phyloP scores from a whole-genome alignment of 2,329 filamentous ascomycete species.

The Talaromyces sp. region DNA sequence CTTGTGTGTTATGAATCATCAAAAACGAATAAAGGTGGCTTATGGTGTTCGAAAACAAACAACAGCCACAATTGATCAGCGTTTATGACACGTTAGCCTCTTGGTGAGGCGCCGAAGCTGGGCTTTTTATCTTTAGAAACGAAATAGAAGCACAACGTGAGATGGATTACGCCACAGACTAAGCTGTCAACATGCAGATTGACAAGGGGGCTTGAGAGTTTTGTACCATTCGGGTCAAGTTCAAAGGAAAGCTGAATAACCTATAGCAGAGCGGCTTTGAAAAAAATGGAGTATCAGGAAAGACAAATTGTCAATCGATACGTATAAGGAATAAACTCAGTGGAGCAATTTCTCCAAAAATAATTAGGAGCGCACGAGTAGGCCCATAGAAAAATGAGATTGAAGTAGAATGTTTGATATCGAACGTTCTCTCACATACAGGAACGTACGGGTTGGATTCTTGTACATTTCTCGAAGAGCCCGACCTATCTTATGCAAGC shows the following conservation, averaged over 20 bases:
- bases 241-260: not conserved
- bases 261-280: not conserved
- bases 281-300: not conserved
- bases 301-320: not conserved
- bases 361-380: not conserved
- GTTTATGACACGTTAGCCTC: not conserved
- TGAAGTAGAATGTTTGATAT: not conserved
- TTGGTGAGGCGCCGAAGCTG: not conserved
- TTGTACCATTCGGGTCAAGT: not conserved
- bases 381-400: not conserved
- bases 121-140: not conserved
- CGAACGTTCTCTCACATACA: not conserved
- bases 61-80: slow-evolving; percentile 9
- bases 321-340: not conserved
- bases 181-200: slow-evolving; percentile 7
- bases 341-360: not conserved
- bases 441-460: not conserved
- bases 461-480: not conserved
- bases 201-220: not conserved
- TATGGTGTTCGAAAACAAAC: not conserved
- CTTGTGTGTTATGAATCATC: not conserved
- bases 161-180: not conserved
- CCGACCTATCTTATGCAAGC: slow-evolving; percentile 2
- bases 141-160: not conserved
- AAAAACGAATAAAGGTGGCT: not conserved